Percentiles rank a stretch among this genome's conserved stretches.
Conservation (phyloP, 306 rosid genomes). For the Cyclanthera cordifolia region DNA sequence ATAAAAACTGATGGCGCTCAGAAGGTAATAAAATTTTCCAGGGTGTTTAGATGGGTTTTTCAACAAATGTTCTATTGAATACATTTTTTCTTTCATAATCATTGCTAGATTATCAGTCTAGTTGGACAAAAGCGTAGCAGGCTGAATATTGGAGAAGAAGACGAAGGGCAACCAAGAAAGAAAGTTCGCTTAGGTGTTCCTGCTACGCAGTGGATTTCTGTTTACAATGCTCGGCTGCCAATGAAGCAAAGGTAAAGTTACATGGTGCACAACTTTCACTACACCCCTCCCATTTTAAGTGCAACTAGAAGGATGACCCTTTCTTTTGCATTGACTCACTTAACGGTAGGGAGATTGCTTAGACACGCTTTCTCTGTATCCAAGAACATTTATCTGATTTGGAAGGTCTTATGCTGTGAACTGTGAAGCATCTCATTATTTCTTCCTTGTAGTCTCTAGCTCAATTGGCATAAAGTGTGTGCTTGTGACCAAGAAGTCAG, state of each 20-base stretch:
- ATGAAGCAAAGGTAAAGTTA: constrained; percentile 80
- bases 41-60: background rate
- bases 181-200: constrained; percentile 86
- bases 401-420: background rate
- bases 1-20: constrained; percentile 84
- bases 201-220: constrained; percentile 92
- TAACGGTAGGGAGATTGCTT: background rate
- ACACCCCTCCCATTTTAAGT: background rate
- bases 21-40: constrained; percentile 38
- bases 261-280: background rate
- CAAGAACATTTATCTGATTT: background rate
- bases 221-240: constrained; percentile 79
- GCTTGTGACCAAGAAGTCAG: no score
- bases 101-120: constrained; percentile 36
- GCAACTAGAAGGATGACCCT: background rate
- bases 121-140: constrained; percentile 97
- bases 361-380: background rate
- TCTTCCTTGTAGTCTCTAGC: background rate
- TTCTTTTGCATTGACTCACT: background rate
- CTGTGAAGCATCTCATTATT: background rate
- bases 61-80: background rate
- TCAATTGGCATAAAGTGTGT: no score
- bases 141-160: constrained; percentile 63
- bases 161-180: constrained; percentile 80
- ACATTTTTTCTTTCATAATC: background rate